A percentile compares a stretch with the other conserved stretches of the same genome.
phyloP scores from a whole-genome alignment of 1,284 basidiomycete genomes.

The Sutorius eximius region DNA sequence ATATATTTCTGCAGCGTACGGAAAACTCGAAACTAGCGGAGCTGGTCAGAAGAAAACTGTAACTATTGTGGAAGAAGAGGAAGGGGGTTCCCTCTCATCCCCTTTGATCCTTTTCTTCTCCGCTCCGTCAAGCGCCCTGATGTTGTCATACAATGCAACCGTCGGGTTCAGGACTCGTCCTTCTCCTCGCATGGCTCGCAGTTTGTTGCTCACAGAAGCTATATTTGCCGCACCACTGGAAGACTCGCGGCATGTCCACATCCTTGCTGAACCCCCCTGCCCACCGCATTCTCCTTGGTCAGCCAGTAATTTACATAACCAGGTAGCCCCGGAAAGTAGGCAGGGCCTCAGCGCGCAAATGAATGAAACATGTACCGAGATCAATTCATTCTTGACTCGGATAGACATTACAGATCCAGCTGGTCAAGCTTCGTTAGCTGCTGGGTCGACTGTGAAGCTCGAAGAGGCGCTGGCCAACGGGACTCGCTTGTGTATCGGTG shows the following conservation, averaged over 20 bases:
- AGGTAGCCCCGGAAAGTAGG: background rate
- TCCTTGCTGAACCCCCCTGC: constrained; percentile 28
- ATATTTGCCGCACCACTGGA: constrained; percentile 35
- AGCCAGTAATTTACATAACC: background rate
- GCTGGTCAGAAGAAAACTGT: constrained; percentile 21
- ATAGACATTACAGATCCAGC: constrained; percentile 25
- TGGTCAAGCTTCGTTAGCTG: constrained; percentile 16
- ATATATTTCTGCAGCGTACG: constrained; percentile 38
- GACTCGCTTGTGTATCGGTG: constrained; percentile 16
- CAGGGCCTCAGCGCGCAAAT: constrained; percentile 14
- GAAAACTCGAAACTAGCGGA: constrained; percentile 29
- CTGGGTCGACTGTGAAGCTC: constrained; percentile 23
- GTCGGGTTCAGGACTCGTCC: constrained; percentile 35
- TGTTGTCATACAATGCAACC: constrained; percentile 15
- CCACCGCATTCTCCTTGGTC: background rate
- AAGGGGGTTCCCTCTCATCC: constrained; percentile 34
- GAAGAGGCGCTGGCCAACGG: constrained; percentile 6
- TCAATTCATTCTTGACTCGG: constrained; percentile 21
- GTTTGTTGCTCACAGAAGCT: constrained; percentile 10
- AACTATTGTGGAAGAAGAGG: constrained; percentile 36
- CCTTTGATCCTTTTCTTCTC: constrained; percentile 42
- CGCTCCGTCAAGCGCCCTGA: constrained; percentile 37
- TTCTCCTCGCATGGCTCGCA: constrained; percentile 19
- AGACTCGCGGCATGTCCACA: constrained; percentile 35
- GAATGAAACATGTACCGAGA: constrained; percentile 13